Base-by-base conservation (phyloP, 257 asterid species). In the Lithospermum erythrorhizon region DNA sequence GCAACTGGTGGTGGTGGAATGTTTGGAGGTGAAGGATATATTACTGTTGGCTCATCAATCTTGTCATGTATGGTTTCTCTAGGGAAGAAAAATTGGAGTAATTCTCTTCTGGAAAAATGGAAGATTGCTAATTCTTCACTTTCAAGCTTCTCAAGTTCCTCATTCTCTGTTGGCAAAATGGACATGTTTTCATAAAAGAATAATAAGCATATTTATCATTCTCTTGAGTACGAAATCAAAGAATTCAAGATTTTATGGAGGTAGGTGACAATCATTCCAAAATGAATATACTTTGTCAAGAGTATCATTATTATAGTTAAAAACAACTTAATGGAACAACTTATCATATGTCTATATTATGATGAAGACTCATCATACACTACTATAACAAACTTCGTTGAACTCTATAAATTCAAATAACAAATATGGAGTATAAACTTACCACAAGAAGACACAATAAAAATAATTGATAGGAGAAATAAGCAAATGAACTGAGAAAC, bases 11-110 rank as follows among this genome's bases (percentile, higher is more conserved):
- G 85, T 45, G 74, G 61, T 45, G 76, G 52, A 61, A 58, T 69
- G 35, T 23, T 71, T 5, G 76, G 77, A 58, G 81, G 76, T 37
- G 72, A 16, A 45, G 61, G 90, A 24, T 85, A 82, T 19, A 89
- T 86, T 2, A 78, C 83, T 18, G 93, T 93, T 80, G 73, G 20
- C 80, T 81, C n/a, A n/a, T 81, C 66, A 20, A 52, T 51, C 69
- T 65, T 18, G 71, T 63, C 84, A 61, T 74, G 85, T 54, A 70
- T 70, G 25, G 65, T 48, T 23, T n/a, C n/a, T n/a, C 55, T 54
- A 22, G 21, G 14, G 57, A 62, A 64, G n/a, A 71, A 67, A 53
- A 58, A 41, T 21, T 32, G 66, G 47, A 73, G 49, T 56, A 82
- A 25, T 27, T 37, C 62, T 74, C 81, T 76, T 9, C 72, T 61